Conservation (phyloP, 495 filamentous ascomycete species). For the Aspergillus coremiiformis region DNA sequence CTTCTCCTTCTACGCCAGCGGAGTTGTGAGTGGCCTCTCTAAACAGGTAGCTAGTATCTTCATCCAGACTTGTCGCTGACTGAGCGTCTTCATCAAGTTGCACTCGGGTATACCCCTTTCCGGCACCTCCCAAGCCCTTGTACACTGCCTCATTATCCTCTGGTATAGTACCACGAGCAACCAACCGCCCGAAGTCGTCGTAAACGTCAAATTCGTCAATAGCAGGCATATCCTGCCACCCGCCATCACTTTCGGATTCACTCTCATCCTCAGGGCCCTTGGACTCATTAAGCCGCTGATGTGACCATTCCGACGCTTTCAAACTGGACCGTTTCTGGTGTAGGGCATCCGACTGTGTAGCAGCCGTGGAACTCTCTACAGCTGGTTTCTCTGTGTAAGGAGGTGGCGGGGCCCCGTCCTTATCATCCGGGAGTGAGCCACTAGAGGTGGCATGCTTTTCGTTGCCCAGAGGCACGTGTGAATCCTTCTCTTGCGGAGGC, state of each 20-base stretch:
- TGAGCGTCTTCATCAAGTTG: constrained; percentile 90
- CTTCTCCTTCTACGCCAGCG: constrained; percentile 64
- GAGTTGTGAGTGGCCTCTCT: constrained; percentile 55
- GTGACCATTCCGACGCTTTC: constrained; percentile 76
- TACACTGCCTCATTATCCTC: constrained; percentile 68
- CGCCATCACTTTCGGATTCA: constrained; percentile 44
- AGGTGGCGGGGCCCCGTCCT: constrained; percentile 14
- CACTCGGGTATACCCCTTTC: constrained; percentile 90
- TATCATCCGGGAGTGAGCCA: neutral
- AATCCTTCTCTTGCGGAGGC: neutral
- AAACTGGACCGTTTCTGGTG: constrained; percentile 16
- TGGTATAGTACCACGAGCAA: constrained; percentile 69
- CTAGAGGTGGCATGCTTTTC: constrained; percentile 1
- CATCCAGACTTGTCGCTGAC: constrained; percentile 92
- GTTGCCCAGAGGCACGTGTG: neutral
- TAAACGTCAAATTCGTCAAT: constrained; percentile 89
- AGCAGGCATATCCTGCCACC: constrained; percentile 92
- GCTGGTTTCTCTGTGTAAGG: constrained; percentile 16
- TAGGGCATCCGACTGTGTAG: constrained; percentile 11
- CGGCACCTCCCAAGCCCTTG: constrained; percentile 70
- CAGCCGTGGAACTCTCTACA: neutral
- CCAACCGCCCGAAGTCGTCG: constrained; percentile 81
- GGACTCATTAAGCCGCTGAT: constrained; percentile 67
- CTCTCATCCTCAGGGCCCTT: constrained; percentile 37
- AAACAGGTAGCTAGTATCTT: constrained; percentile 94